Percentiles rank a stretch among this genome's conserved stretches.
These are phyloP conservation scores for barley (Hordeum vulgare) DNA, from an alignment of 176 grass and related monocot genomes.

Conservation along the genomic window MorexV3_pseudomolecules_assembly NC_058523.1:499887075-499887574, in stretches of 20 bases:
- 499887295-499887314: neutral
- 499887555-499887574: neutral
- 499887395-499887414: neutral
- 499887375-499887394: too few species aligned
- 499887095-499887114: too few species aligned
- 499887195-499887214: neutral
- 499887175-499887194: neutral
- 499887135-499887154: neutral
- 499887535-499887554: neutral
- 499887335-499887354: too few species aligned
- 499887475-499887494: neutral
- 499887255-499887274: too few species aligned
- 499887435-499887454: neutral
- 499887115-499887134: too few species aligned
- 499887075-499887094: too few species aligned
- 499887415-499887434: neutral
- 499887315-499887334: too few species aligned
- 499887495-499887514: neutral
- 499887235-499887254: neutral
- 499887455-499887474: neutral
- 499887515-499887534: neutral
- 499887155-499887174: neutral
- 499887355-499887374: too few species aligned
- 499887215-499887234: neutral
- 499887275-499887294: too few species aligned